Evolutionary conservation across 805 yeast genomes (phyloP), one percentile per base, ranked within the genome.

Genomic region (Candida adriatica): DNA sequence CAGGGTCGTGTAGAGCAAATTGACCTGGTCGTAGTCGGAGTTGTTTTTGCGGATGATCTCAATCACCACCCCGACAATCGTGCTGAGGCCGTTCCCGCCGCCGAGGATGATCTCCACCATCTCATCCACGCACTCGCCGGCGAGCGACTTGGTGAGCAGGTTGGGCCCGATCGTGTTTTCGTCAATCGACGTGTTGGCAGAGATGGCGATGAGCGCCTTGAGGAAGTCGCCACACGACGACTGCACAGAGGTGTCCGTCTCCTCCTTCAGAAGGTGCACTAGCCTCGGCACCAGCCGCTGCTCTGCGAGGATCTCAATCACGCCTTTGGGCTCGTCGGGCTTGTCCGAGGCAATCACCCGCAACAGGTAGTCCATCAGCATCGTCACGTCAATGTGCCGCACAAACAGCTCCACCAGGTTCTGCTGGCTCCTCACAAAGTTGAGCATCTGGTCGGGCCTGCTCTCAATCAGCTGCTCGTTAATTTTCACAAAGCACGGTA

Each of bases 1-100:
- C 32, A 82, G 51, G 1, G 87, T 75, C 23, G 83, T 75, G 51
- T 76, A 75, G 29, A 82, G 56, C 22, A 92, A 79, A 43, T 92
- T 85, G 24, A 83, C 77, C 21, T 76, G 68, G 55, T 92, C 98
- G 58, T 90, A 92, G 57, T 92, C 98, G 1, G 96, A 85, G 53
- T 92, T 92, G 53, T 92, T 92, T 51, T 92, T 92, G 47, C 98
- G 71, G 38, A 92, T 92, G 26, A 92, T 70, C 56, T 92, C 98
- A 41, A 92, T 90, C 10, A 92, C 75, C 14, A 92, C 83, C 5
- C 96, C 88, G 8, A 92, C 96, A 31, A 94, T 88, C 36, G 86
- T 85, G 23, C 88, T 80, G 32, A 92, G 64, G 0, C 96, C 95
- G 31, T 79, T 75, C 16, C 95, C 94, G 43, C 65, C 53, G 6